These are phyloP conservation scores for Conticribra guillardii DNA, from an alignment of 108 stramenopile species.

Conservation along the genomic window DNA sequence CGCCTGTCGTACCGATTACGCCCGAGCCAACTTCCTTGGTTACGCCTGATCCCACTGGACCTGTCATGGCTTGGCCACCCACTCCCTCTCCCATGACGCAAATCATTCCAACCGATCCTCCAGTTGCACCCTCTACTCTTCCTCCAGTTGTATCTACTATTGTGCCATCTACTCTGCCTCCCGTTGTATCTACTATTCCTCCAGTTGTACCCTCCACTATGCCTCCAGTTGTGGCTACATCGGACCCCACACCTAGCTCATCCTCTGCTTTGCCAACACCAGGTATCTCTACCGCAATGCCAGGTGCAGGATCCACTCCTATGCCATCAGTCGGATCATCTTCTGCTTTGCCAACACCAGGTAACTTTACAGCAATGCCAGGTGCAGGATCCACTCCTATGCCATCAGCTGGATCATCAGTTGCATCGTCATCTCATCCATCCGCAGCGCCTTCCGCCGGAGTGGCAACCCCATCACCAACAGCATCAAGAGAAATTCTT, in stretches of 20 bases:
- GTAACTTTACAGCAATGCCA: slow-evolving; percentile 3
- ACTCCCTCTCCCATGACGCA: neutral
- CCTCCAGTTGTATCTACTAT: neutral
- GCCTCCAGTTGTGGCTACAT: slow-evolving; percentile 3
- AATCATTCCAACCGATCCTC: neutral
- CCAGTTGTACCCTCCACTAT: slow-evolving; percentile 7
- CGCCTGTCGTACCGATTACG: neutral
- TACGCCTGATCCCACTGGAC: neutral
- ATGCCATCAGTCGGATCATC: neutral
- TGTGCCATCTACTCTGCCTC: neutral
- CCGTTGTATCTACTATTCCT: slow-evolving; percentile 4
- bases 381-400: neutral
- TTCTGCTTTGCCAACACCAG: neutral
- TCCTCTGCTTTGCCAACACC: neutral
- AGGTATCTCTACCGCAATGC: neutral
- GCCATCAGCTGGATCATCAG: neutral
- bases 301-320: neutral
- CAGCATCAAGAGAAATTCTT: neutral
- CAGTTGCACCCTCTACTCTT: neutral
- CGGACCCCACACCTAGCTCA: neutral
- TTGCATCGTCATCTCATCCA: neutral
- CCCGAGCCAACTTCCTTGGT: neutral
- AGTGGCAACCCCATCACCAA: neutral
- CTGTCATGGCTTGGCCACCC: slow-evolving; percentile 6
- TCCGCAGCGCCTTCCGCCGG: too few relatives aligned